phyloP scores from a whole-genome alignment of 192 early-diverging fungal species.

The Coemansia sp. region DNA sequence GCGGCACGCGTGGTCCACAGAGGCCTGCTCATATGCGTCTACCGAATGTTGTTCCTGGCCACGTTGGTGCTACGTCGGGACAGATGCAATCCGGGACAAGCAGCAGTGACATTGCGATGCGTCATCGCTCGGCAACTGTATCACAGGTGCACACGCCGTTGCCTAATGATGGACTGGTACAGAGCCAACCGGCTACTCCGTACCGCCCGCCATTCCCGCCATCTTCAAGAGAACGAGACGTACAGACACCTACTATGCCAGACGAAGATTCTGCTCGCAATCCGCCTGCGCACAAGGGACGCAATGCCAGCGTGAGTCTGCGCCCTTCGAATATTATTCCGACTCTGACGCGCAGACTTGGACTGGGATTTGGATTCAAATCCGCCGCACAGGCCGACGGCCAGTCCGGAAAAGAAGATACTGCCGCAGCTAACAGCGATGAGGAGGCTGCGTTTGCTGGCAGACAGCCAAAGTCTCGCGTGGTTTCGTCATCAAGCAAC shows the following conservation, averaged over 20 bases:
- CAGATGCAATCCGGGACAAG: constrained; percentile 2
- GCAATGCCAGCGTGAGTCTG: constrained; percentile 27
- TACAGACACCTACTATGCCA: neutral
- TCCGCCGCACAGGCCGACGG: constrained; percentile 13
- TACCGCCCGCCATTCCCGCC: neutral
- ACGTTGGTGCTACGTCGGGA: constrained; percentile 6
- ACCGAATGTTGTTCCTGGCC: neutral
- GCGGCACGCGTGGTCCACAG: neutral
- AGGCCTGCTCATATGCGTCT: constrained; percentile 2
- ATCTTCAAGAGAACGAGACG: neutral
- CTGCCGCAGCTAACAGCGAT: constrained; percentile 17
- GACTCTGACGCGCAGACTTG: constrained; percentile 40
- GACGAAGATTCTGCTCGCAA: neutral
- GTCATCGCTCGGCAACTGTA: constrained; percentile 45
- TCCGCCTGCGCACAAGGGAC: constrained; percentile 3
- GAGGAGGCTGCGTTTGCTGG: constrained; percentile 2
- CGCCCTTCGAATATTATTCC: constrained; percentile 48
- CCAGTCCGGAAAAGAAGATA: neutral
- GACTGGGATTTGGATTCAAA: constrained; percentile 44
- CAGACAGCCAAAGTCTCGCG: neutral
- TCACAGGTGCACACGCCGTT: constrained; percentile 21
- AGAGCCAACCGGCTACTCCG: neutral
- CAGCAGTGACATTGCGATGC: constrained; percentile 18
- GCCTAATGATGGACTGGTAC: neutral
- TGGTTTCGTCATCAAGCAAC: constrained; percentile 9